These are phyloP conservation scores for Vaccinium myrtillus DNA, from an alignment of 148 eudicot species.

Conservation along the genomic window DNA sequence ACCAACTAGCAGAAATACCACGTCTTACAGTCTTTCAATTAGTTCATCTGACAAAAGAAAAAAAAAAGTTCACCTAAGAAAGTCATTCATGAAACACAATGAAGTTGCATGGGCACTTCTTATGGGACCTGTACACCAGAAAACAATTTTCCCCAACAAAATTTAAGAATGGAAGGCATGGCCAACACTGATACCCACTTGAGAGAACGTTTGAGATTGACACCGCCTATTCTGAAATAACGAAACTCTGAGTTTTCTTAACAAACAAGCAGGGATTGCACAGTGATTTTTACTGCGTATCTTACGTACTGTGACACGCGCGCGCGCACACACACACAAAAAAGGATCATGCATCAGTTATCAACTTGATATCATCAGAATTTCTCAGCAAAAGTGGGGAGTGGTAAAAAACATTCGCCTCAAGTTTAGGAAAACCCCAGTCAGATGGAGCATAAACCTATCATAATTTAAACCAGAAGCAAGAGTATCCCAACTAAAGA, in stretches of 20 bases:
- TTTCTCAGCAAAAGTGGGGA: background rate
- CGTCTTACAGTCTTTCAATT: background rate
- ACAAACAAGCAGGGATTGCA: background rate
- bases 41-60: background rate
- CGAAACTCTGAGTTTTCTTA: background rate
- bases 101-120: slow-evolving; percentile 6
- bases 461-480: background rate
- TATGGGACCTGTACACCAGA: background rate
- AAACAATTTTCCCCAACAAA: background rate
- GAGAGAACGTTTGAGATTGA: background rate
- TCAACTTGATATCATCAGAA: background rate
- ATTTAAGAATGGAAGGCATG: background rate
- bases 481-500: background rate
- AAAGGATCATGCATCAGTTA: background rate
- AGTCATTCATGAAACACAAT: slow-evolving; percentile 2
- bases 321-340: background rate
- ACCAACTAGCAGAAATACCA: background rate
- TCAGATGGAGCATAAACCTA: background rate
- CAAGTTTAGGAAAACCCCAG: background rate
- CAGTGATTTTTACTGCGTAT: background rate
- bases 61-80: background rate
- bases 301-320: background rate
- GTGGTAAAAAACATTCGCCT: background rate
- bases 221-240: background rate
- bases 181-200: background rate